These are phyloP conservation scores for Kuraishia capsulata DNA, from an alignment of 805 yeast species.

Conservation along the genomic window DNA sequence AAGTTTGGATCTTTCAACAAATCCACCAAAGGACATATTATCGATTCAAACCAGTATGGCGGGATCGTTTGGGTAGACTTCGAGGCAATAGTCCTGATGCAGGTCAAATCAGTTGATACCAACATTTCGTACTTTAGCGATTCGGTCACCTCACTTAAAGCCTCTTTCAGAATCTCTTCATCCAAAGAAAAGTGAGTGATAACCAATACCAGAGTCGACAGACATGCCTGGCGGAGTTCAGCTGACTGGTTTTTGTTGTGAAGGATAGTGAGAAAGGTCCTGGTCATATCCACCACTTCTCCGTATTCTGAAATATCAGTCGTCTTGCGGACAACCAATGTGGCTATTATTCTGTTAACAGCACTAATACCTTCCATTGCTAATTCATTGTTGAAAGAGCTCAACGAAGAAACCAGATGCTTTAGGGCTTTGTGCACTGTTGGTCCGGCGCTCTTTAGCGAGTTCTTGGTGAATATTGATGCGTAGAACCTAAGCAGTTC, in stretches of 20 bases:
- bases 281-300: constrained; percentile 1
- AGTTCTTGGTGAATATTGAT: constrained; percentile 20
- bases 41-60: background rate
- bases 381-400: constrained; percentile 19
- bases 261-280: constrained; percentile 13
- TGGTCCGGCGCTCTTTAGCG: constrained; percentile 20
- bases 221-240: constrained; percentile 21
- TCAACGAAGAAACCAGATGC: constrained; percentile 11
- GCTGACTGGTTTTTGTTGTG: constrained; percentile 20
- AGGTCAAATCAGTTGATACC: background rate
- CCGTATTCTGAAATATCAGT: background rate
- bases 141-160: background rate
- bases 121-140: background rate
- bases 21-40: background rate
- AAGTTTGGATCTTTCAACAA: background rate
- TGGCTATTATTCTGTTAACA: constrained; percentile 11
- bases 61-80: background rate
- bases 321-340: constrained; percentile 1
- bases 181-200: background rate
- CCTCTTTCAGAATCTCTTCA: background rate
- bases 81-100: background rate
- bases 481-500: constrained; percentile 28
- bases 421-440: constrained; percentile 13
- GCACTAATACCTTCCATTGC: constrained; percentile 18
- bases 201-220: constrained; percentile 4